Base-by-base conservation (phyloP, 1,284 basidiomycete species). In the Leccinum subspadiceum region DNA sequence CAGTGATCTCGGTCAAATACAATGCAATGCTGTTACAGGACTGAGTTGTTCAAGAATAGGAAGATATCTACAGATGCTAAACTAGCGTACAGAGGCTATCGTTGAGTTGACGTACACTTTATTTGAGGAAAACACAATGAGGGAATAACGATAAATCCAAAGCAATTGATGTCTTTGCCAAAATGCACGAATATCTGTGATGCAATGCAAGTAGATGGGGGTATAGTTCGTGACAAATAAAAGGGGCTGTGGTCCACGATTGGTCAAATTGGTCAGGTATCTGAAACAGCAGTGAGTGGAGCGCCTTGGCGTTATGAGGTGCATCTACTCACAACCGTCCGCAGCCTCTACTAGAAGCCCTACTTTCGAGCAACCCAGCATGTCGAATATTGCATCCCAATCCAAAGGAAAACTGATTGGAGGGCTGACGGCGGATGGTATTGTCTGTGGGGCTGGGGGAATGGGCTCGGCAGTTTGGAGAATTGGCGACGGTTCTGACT, bases 331-430 rank as follows among this genome's bases (percentile, higher is more conserved):
- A 70, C 70, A 64, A 24, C 44, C 57, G 29, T 37, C 37, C 6
- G n/a, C 8, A 20, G 10, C 29, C 26, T 60, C 57, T 15, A 15
- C 57, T 15, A 15, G 24, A 17, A n/a, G n/a, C 54, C 20, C 15
- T 9, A 26, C 15, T 9, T 61, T 31, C 20, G 62, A 64, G 46
- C 60, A 68, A 26, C 56, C 70, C 39, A 72, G 52, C 22, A 72
- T 31, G n/a, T 74, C 68, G 41, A 75, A 72, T 59, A 76, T 75
- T n/a, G 44, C 59, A 53, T 76, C 75, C 74, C 74, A 76, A 54
- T 76, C 74, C 13, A 76, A 65, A 33, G 65, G 73, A 37, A 67
- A 68, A 37, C 66, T 61, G 35, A 62, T 59, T 1, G 68, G 65
- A 9, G 69, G 60, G 17, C 13, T 57, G 52, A 59, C 10, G n/a